phyloP scores from a whole-genome alignment of 306 rosid species.

The Rubus parviflorus region DNA sequence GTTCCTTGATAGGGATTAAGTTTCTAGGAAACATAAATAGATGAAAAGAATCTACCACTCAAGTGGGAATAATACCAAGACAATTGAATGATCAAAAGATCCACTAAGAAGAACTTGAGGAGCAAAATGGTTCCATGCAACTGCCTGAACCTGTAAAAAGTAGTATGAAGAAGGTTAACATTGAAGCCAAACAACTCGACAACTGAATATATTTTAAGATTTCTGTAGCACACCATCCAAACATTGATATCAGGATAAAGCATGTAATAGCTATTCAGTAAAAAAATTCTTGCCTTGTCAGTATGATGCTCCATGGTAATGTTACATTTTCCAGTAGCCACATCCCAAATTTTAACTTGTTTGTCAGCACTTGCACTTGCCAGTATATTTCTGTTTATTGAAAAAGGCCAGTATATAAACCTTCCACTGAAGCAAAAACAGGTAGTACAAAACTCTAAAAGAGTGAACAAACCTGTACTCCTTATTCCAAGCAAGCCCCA shows the following conservation, averaged over 20 bases:
- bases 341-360: constrained; percentile 86
- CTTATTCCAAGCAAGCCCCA: constrained; percentile 98
- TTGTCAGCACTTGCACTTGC: constrained; percentile 97
- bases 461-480: constrained; percentile 58
- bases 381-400: constrained; percentile 59
- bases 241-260: background rate
- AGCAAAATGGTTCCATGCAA: constrained; percentile 80
- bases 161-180: constrained; percentile 18
- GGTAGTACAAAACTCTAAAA: constrained; percentile 19
- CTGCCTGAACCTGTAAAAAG: constrained; percentile 82
- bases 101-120: constrained; percentile 91
- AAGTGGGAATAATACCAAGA: constrained; percentile 57
- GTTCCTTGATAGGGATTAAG: background rate
- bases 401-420: constrained; percentile 10
- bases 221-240: background rate
- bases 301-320: constrained; percentile 88
- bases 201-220: background rate
- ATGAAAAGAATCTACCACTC: background rate
- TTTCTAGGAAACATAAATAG: background rate
- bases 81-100: constrained; percentile 80
- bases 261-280: background rate
- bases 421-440: constrained; percentile 9
- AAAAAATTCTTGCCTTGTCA: constrained; percentile 61
- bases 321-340: constrained; percentile 66
- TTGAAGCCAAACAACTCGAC: constrained; percentile 18